Evolutionary conservation across 495 filamentous ascomycete species (phyloP).

Genomic region (Aspergillus funiculosus): DNA sequence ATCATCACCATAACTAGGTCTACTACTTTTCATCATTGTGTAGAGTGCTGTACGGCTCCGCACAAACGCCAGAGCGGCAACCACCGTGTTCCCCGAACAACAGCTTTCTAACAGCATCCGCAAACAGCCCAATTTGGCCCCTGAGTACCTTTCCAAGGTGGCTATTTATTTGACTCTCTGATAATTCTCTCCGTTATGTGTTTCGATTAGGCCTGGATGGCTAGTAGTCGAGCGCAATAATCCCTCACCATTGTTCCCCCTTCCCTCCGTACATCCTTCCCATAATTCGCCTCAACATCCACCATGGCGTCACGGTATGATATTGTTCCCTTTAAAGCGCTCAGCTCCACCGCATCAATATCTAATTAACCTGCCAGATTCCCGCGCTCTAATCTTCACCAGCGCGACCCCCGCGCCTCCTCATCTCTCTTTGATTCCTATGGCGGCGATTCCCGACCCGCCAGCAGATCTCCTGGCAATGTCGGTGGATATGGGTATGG

Average conservation of each 20-base stretch:
- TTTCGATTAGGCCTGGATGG: not conserved
- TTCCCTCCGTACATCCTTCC: not conserved
- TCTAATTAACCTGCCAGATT: slow-evolving; percentile 42
- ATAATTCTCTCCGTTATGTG: not conserved
- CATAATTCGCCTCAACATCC: not conserved
- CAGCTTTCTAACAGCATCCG: not conserved
- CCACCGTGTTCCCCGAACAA: slow-evolving; percentile 5
- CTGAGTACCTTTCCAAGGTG: no score
- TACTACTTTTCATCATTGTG: slow-evolving; percentile 2
- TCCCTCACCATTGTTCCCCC: not conserved
- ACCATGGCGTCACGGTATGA: slow-evolving; percentile 32
- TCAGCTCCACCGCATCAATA: not conserved
- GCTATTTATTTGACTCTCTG: not conserved
- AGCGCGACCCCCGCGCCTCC: slow-evolving; percentile 78
- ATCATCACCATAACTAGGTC: not conserved
- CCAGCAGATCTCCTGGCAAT: slow-evolving; percentile 48
- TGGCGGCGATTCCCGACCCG: slow-evolving; percentile 52
- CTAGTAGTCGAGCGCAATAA: not conserved
- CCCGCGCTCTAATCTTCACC: slow-evolving; percentile 37
- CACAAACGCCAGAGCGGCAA: slow-evolving; percentile 10
- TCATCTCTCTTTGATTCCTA: slow-evolving; percentile 85
- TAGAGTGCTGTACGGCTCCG: not conserved
- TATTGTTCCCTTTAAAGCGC: not conserved
- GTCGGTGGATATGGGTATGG: slow-evolving; percentile 48
- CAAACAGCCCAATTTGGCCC: slow-evolving; percentile 8